phyloP scores from a whole-genome alignment of 2,329 filamentous ascomycete species.

The Aspergillus ochraceoroseus region DNA sequence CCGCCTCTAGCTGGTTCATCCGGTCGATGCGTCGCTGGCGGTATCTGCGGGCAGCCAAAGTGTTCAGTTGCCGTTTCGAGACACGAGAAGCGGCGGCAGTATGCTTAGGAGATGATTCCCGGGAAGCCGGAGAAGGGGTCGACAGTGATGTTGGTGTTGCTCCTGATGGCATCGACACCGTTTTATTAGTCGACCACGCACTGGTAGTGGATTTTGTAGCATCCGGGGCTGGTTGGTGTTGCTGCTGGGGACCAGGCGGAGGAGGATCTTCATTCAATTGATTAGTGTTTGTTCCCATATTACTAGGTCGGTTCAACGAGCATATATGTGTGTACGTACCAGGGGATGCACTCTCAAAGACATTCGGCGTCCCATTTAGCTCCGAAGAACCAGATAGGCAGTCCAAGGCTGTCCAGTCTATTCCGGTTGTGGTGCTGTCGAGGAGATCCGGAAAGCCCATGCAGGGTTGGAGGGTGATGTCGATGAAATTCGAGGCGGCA shows the following conservation, averaged over 20 bases:
- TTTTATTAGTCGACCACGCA: neutral
- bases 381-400: constrained; percentile 6
- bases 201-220: neutral
- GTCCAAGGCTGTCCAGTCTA: constrained; percentile 11
- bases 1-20: constrained; percentile 32
- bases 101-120: constrained; percentile 12
- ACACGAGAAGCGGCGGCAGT: constrained; percentile 23
- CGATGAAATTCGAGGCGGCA: constrained; percentile 1
- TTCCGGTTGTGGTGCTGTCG: neutral
- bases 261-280: neutral
- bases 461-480: constrained; percentile 1
- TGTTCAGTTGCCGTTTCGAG: constrained; percentile 36
- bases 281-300: neutral
- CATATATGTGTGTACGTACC: neutral
- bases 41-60: constrained; percentile 35
- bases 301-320: no score
- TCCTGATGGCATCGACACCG: constrained; percentile 7
- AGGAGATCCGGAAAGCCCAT: constrained; percentile 8
- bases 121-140: constrained; percentile 4
- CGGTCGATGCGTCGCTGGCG: constrained; percentile 35
- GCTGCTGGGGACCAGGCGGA: neutral
- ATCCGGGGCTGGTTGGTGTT: neutral
- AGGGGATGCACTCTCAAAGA: constrained; percentile 1
- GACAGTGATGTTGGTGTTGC: constrained; percentile 3
- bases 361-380: constrained; percentile 3